A percentile compares a stretch with the other conserved stretches of the same genome.
Evolutionary conservation across 495 filamentous ascomycete genomes (phyloP).

Genomic region (Penicillium silybi): DNA sequence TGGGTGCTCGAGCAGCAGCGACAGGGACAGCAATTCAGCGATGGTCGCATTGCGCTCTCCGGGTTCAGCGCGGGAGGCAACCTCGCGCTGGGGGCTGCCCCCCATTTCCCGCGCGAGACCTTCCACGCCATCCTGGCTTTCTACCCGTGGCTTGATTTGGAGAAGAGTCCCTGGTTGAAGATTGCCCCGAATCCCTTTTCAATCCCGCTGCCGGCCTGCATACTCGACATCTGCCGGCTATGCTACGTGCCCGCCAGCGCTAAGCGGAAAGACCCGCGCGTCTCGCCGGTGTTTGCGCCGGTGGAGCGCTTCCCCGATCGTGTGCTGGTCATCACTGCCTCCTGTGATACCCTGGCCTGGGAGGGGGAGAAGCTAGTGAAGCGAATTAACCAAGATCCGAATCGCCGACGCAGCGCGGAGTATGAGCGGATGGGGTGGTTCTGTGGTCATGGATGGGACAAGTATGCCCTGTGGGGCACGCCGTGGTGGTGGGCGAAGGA

Average conservation of each 20-base stretch:
- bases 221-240: neutral
- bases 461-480: too few species aligned
- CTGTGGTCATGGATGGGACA: too few species aligned
- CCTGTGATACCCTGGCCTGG: neutral
- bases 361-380: too few species aligned
- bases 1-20: constrained; percentile 7
- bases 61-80: constrained; percentile 13
- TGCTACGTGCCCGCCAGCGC: neutral
- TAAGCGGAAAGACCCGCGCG: too few species aligned
- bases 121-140: neutral
- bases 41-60: constrained; percentile 18
- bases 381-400: too few species aligned
- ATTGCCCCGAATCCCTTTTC: too few species aligned
- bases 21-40: constrained; percentile 9
- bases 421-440: too few species aligned
- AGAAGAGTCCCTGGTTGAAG: too few species aligned
- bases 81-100: neutral
- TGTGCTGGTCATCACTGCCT: neutral
- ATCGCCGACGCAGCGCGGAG: too few species aligned
- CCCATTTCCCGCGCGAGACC: neutral
- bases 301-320: neutral
- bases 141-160: neutral
- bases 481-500: too few species aligned
- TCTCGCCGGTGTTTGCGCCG: neutral
- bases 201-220: neutral